A percentile compares a stretch with the other conserved stretches of the same genome.
phyloP scores from a whole-genome alignment of 495 filamentous ascomycete genomes.

The Platismatia glauca region DNA sequence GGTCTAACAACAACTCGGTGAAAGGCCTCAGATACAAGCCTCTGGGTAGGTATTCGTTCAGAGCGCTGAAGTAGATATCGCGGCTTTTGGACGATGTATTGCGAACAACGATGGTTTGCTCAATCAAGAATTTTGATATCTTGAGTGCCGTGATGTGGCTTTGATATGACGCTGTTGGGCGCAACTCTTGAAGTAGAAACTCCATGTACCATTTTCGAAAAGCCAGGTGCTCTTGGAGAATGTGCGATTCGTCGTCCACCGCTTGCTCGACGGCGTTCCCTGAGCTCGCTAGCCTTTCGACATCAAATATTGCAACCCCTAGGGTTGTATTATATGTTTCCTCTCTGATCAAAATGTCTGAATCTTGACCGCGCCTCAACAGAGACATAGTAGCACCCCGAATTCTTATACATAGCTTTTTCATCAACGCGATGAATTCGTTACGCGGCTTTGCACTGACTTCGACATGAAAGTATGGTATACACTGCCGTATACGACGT shows the following conservation, averaged over 20 bases:
- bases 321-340: not conserved
- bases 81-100: not conserved
- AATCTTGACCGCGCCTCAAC: not conserved
- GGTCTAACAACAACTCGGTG: conserved; percentile 71
- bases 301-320: not conserved
- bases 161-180: conserved; percentile 72
- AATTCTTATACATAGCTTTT: conserved; percentile 52
- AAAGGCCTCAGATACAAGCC: conserved; percentile 41
- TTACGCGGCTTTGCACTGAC: conserved; percentile 76
- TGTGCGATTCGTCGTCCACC: not conserved
- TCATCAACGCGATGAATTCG: conserved; percentile 59
- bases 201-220: conserved; percentile 63
- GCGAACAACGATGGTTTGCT: conserved; percentile 33
- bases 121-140: conserved; percentile 50
- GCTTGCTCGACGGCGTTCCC: not conserved
- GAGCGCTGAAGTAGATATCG: not conserved
- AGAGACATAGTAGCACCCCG: conserved; percentile 1
- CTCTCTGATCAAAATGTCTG: not conserved
- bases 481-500: conserved; percentile 43
- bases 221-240: conserved; percentile 33
- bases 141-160: conserved; percentile 74
- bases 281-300: not conserved
- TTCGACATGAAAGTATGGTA: conserved; percentile 66
- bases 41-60: conserved; percentile 3
- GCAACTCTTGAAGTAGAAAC: conserved; percentile 64